Conservation (phyloP, 2,329 filamentous ascomycete genomes). For the Fusarium sterilihyphosum region DNA sequence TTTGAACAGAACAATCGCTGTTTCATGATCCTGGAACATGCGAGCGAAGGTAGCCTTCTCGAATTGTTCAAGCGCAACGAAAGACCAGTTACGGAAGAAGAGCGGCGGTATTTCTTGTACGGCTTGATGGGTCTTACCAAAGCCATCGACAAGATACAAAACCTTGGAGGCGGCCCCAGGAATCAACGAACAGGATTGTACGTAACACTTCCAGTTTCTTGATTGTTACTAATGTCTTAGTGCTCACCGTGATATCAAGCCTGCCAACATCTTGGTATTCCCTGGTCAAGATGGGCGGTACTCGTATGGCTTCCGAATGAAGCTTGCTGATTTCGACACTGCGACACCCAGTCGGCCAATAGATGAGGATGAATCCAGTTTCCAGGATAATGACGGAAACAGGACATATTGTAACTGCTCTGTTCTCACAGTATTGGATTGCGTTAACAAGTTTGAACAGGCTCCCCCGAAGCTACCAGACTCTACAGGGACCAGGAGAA, state of each 20-base stretch:
- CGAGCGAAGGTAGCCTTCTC: background rate
- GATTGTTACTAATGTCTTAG: background rate
- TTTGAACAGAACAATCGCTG: slow-evolving; percentile 18
- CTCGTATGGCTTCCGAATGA: background rate
- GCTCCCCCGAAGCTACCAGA: slow-evolving; percentile 11
- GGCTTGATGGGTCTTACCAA: slow-evolving; percentile 2
- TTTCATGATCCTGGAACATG: slow-evolving; percentile 18
- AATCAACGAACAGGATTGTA: slow-evolving; percentile 1
- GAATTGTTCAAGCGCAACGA: background rate
- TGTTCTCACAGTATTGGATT: no score
- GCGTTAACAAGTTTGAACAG: background rate
- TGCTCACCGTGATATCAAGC: slow-evolving; percentile 30
- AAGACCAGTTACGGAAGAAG: background rate
- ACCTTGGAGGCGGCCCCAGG: background rate
- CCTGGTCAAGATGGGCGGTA: background rate
- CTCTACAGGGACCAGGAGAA: background rate
- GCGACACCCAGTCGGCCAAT: background rate
- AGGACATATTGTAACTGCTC: slow-evolving; percentile 9
- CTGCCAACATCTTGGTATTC: slow-evolving; percentile 23
- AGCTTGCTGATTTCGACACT: slow-evolving; percentile 28
- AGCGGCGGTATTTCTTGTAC: background rate
- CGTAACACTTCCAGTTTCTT: background rate
- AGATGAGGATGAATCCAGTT: background rate
- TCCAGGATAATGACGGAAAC: slow-evolving; percentile 15
- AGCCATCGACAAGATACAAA: slow-evolving; percentile 10